Evolutionary conservation across 2,329 filamentous ascomycete genomes (phyloP), one percentile per base, ranked within the genome.

Genomic region (Ophiostoma angusticollis): DNA sequence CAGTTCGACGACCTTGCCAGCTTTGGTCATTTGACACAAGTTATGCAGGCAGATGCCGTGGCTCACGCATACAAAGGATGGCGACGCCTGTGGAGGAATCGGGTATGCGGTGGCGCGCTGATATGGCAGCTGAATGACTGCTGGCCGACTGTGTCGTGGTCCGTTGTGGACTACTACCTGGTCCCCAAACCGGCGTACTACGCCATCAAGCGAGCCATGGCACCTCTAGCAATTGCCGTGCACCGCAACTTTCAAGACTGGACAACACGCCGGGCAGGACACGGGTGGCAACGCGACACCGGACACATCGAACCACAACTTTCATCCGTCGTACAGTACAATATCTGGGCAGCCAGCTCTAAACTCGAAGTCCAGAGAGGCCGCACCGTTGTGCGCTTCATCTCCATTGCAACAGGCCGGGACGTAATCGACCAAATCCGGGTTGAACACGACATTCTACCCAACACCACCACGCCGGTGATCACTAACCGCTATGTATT

Each of bases 111-210:
- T n/a, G 14, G 6, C 9, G n/a, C 9, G 18, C n/a, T 16, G 31
- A 72, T 80, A 5, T 81, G 77, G 77, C 77, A 80, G 58, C 60
- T 81, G 37, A 81, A 81, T 49, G 78, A 82, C 56, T 79, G n/a
- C n/a, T n/a, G n/a, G n/a, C n/a, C n/a, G n/a, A 73, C 71, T 16
- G 74, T 72, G 34, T 74, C 68, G 21, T 81, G 77, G 77, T 63
- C 75, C 0, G 66, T 80, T 28, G 72, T 77, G 11, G 76, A 80
- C 54, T 77, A 56, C 47, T 76, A 71, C 49, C 64, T 72, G 28
- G 67, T 77, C 33, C 76, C 72, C 46, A 83, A 83, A 55, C 72
- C 74, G 4, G 76, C 76, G 2, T 61, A 50, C 44, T 61, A 61
- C 23, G 50, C 58, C 34, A 57, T 60, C 34, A 43, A 67, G 47